Percentiles rank a stretch among this genome's conserved stretches.
Evolutionary conservation across 2,329 filamentous ascomycete genomes (phyloP).

Genomic region (Juglanconis sp.): DNA sequence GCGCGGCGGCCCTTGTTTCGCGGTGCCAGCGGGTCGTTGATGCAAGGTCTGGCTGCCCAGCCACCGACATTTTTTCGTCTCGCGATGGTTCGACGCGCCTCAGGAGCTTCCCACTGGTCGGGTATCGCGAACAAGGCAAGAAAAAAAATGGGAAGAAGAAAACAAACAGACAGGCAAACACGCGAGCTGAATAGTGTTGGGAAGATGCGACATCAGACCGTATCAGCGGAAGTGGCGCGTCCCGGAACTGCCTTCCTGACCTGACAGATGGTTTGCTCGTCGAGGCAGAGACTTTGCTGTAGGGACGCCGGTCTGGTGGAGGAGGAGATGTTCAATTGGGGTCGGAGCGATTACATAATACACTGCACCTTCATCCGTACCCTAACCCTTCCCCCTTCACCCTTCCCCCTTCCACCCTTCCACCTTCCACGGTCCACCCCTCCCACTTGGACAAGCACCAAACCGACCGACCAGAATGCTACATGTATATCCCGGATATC

Average conservation of each 20-base stretch:
- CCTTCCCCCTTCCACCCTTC: too few species aligned
- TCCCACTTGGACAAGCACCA: not conserved
- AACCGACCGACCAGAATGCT: not conserved
- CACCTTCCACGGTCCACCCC: not conserved
- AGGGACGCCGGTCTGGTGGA: not conserved
- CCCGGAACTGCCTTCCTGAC: not conserved
- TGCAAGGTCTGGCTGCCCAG: slow-evolving; percentile 18
- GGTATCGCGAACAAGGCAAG: slow-evolving; percentile 8
- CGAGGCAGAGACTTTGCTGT: not conserved
- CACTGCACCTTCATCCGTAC: not conserved
- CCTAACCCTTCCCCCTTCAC: not conserved
- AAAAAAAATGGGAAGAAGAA: not conserved
- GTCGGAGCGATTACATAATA: not conserved
- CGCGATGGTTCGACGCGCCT: slow-evolving; percentile 1
- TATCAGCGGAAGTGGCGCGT: not conserved
- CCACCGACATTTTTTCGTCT: slow-evolving; percentile 14
- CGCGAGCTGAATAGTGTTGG: not conserved
- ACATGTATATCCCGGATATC: not conserved
- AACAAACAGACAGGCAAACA: not conserved
- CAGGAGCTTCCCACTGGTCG: slow-evolving; percentile 1
- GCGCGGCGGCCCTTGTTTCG: slow-evolving; percentile 6
- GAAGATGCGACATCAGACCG: slow-evolving; percentile 1
- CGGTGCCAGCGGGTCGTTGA: slow-evolving; percentile 16
- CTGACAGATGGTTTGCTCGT: not conserved
- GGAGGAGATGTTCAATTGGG: not conserved